Percentiles rank a stretch among this genome's conserved stretches.
Conservation (phyloP, 2,329 filamentous ascomycete species). For the Phaeophleospora eucalypticola region DNA sequence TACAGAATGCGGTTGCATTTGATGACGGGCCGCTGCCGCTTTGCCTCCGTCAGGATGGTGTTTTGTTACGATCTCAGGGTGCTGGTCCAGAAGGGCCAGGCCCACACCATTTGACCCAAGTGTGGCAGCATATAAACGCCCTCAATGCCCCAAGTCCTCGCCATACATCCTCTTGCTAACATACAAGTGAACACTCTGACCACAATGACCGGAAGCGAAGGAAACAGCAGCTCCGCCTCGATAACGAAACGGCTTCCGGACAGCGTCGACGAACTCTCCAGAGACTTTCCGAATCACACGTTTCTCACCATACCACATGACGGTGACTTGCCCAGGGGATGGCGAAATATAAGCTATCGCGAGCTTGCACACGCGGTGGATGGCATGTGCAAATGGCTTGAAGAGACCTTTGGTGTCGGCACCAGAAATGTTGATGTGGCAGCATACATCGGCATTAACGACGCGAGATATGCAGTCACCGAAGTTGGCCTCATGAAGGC, state of each 20-base stretch:
- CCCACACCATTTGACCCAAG: too few species aligned
- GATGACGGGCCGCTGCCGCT: neutral
- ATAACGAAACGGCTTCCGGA: conserved; percentile 13
- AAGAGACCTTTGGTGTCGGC: conserved; percentile 20
- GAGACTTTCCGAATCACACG: conserved; percentile 16
- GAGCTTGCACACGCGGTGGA: conserved; percentile 14
- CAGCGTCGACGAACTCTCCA: conserved; percentile 19
- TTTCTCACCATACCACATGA: conserved; percentile 21
- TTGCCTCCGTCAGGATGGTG: neutral
- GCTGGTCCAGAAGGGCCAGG: neutral
- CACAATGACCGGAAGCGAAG: neutral
- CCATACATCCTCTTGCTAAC: neutral
- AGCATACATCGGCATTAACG: conserved; percentile 25
- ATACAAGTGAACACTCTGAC: neutral
- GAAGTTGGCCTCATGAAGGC: conserved; percentile 23
- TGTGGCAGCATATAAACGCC: neutral
- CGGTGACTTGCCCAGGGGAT: conserved; percentile 14
- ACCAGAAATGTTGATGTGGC: conserved; percentile 20
- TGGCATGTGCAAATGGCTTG: conserved; percentile 14
- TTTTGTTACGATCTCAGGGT: neutral
- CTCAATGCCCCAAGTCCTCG: too few species aligned
- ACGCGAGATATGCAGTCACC: conserved; percentile 21
- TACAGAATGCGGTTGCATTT: too few species aligned
- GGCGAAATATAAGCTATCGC: conserved; percentile 16
- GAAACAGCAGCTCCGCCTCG: neutral